Evolutionary conservation across 257 asterid species (phyloP).

Genomic region (Nyctanthes arbortristis): DNA sequence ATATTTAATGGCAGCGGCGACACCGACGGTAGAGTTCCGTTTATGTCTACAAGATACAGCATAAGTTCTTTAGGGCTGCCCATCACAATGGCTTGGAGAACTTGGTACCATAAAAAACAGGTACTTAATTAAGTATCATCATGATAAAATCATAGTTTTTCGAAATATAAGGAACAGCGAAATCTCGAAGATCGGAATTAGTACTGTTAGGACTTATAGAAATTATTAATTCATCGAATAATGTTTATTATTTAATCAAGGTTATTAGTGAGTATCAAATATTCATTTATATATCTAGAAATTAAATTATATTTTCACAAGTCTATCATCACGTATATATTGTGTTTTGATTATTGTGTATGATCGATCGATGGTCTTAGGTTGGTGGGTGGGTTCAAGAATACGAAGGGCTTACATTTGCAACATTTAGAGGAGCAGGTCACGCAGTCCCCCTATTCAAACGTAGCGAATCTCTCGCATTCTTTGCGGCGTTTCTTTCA

Average conservation of each 20-base stretch:
- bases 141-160: too few species aligned
- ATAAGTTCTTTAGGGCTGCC: constrained; percentile 62
- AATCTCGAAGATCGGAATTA: too few species aligned
- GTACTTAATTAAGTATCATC: constrained; percentile 30
- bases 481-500: constrained; percentile 68
- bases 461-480: constrained; percentile 72
- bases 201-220: too few species aligned
- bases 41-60: constrained; percentile 83
- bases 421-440: constrained; percentile 93
- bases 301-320: background rate
- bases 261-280: too few species aligned
- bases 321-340: too few species aligned
- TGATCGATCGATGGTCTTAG: too few species aligned
- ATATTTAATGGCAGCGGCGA: constrained; percentile 78
- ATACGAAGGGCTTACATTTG: constrained; percentile 79
- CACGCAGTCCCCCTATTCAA: constrained; percentile 91
- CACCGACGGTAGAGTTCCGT: constrained; percentile 88
- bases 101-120: constrained; percentile 92
- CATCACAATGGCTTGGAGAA: constrained; percentile 74
- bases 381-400: constrained; percentile 95
- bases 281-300: too few species aligned
- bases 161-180: too few species aligned
- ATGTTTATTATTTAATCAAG: too few species aligned
- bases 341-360: too few species aligned
- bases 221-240: too few species aligned